These are phyloP conservation scores for Candolleomyces aberdarensis DNA, from an alignment of 768 basidiomycete genomes.

Conservation along the genomic window DNA sequence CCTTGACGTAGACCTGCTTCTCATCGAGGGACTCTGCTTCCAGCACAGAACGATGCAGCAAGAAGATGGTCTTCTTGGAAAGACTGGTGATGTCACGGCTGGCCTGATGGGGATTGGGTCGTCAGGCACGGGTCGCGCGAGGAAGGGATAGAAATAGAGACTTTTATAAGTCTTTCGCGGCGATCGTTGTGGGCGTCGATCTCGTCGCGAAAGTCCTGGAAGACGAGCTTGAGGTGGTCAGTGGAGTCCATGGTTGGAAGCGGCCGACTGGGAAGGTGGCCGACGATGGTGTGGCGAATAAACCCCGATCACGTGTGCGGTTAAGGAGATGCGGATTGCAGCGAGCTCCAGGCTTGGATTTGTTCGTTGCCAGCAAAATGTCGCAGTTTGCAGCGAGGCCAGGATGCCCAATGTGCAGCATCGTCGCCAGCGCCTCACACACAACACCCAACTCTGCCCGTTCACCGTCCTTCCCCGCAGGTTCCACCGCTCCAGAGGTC, in stretches of 20 bases:
- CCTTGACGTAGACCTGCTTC: constrained; percentile 21
- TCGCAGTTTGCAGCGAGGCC: constrained; percentile 60
- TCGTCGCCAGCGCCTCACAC: constrained; percentile 54
- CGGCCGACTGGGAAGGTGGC: background rate
- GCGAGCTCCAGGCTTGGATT: background rate
- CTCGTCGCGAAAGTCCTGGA: constrained; percentile 63
- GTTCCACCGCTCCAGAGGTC: constrained; percentile 53
- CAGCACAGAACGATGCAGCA: constrained; percentile 69
- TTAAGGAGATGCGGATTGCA: background rate
- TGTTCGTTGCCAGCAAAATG: constrained; percentile 12
- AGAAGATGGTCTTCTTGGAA: constrained; percentile 93
- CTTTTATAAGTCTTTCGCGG: constrained; percentile 90
- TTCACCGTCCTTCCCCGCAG: constrained; percentile 42
- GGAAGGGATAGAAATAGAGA: constrained; percentile 19
- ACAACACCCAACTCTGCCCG: constrained; percentile 42
- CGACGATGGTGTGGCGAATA: background rate
- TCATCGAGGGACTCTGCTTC: constrained; percentile 32
- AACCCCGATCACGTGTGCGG: constrained; percentile 1
- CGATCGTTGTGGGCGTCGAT: constrained; percentile 85
- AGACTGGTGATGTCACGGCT: constrained; percentile 87
- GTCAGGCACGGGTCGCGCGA: constrained; percentile 2
- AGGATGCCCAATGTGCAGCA: constrained; percentile 77
- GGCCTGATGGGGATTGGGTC: constrained; percentile 37
- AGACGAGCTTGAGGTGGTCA: constrained; percentile 24
- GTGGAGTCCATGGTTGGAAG: background rate